A percentile compares a stretch with the other conserved stretches of the same genome.
phyloP scores from a whole-genome alignment of 106 monocot genomes.

The Apostasia shenzhenica region DNA sequence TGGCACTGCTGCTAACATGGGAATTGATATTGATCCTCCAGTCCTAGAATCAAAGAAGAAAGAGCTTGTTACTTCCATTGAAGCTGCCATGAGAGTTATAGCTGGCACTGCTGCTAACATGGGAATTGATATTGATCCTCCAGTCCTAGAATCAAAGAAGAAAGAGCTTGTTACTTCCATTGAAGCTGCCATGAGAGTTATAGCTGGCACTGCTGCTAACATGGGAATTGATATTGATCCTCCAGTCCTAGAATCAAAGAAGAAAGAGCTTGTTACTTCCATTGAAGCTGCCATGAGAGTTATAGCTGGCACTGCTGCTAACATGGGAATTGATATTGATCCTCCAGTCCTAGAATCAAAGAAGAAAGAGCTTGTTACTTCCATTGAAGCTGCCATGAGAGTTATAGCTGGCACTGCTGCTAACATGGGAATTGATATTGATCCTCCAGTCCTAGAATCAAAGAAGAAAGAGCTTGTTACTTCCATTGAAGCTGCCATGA shows the following conservation, averaged over 20 bases:
- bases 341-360: constrained; percentile 79
- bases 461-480: constrained; percentile 84
- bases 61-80: constrained; percentile 48
- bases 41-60: constrained; percentile 77
- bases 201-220: constrained; percentile 95
- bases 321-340: constrained; percentile 94
- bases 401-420: constrained; percentile 95
- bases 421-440: constrained; percentile 93
- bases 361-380: constrained; percentile 67
- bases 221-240: constrained; percentile 98
- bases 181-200: constrained; percentile 90
- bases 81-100: constrained; percentile 91
- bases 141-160: constrained; percentile 69
- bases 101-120: constrained; percentile 97
- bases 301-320: constrained; percentile 94
- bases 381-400: constrained; percentile 86
- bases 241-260: constrained; percentile 68
- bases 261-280: constrained; percentile 61
- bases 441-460: constrained; percentile 76
- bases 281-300: constrained; percentile 93
- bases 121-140: constrained; percentile 95
- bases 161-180: constrained; percentile 64
- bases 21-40: constrained; percentile 89
- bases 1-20: constrained; percentile 98
- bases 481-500: constrained; percentile 80